phyloP scores from a whole-genome alignment of 495 filamentous ascomycete genomes.

The Umbilicaria muhlenbergii region DNA sequence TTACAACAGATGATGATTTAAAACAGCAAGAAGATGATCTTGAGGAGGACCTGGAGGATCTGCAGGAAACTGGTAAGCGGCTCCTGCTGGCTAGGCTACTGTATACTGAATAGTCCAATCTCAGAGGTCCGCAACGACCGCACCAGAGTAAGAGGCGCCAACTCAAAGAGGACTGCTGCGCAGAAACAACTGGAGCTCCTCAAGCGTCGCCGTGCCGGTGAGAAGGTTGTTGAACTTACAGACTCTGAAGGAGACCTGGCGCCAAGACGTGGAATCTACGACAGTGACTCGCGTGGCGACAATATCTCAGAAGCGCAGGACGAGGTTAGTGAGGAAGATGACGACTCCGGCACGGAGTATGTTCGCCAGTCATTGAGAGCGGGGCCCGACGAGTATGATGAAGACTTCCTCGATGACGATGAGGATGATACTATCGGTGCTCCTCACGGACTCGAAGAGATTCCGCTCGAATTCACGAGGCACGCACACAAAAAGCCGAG shows the following conservation, averaged over 20 bases:
- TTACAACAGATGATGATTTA: constrained; percentile 11
- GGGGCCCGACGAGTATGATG: constrained; percentile 44
- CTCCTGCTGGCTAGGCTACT: no score
- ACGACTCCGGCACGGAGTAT: constrained; percentile 3
- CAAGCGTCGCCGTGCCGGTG: constrained; percentile 39
- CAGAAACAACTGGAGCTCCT: constrained; percentile 36
- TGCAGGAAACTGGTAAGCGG: constrained; percentile 26
- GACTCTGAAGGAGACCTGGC: background rate
- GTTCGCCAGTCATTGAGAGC: constrained; percentile 11
- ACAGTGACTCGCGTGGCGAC: no score
- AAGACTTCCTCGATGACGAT: constrained; percentile 57
- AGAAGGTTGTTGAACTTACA: background rate
- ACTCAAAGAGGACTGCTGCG: constrained; percentile 27
- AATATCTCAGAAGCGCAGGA: no score
- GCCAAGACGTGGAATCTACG: constrained; percentile 1
- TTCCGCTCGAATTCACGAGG: constrained; percentile 58
- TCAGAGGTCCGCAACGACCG: constrained; percentile 25
- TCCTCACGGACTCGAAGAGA: constrained; percentile 33
- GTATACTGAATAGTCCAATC: background rate
- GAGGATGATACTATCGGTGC: constrained; percentile 46
- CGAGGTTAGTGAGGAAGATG: background rate
- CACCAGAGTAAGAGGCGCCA: constrained; percentile 24
- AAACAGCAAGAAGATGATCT: constrained; percentile 20
- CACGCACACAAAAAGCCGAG: constrained; percentile 51
- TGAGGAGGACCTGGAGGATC: constrained; percentile 29